Base-by-base conservation (phyloP, 306 rosid genomes). In the Cicer yamashitae region DNA sequence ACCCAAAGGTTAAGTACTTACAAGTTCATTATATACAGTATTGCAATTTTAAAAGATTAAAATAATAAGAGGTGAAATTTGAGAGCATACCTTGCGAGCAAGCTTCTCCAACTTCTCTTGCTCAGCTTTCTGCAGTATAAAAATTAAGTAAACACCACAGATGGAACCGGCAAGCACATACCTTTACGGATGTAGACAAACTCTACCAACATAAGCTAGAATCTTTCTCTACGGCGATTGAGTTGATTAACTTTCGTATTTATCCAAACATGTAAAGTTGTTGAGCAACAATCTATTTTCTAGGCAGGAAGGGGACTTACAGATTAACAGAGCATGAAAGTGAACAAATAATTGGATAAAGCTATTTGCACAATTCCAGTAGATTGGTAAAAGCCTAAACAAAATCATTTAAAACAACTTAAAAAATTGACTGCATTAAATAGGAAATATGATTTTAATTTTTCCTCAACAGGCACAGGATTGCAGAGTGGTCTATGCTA, bases 41-140 rank as follows among this genome's bases (percentile, higher is more conserved):
- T 41, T 22, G 10, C 69, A 64, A 70, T 70, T 12, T 10, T 30
- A 22, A 63, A 38, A 53, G 4, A 48, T 45, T 45, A 18, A 69
- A 74, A 53, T 18, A 48, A 43, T 39, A 73, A 53, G 15, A 76
- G 45, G 63, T 44, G 18, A 57, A 60, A 39, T 25, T 67, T 25
- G 17, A 70, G 61, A 51, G 38, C 72, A 71, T 88, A 91, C 98
- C 91, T 91, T 81, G 72, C 89, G 93, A 17, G 96, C 98, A 83
- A 93, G 93, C 82, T 92, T 88, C 87, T 89, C 97, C 86, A 93
- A 83, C 73, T 90, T 92, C 89, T 92, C 93, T 71, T 80, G 91
- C 88, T 93, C 98, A 11, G 34, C 59, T 91, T 86, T 89, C 97
- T 91, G 87, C 85, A 86, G 74, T 43, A 82, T 48, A 10, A 73